Base-by-base conservation (phyloP, 1,284 basidiomycete species). In the Ustilago bromivora region DNA sequence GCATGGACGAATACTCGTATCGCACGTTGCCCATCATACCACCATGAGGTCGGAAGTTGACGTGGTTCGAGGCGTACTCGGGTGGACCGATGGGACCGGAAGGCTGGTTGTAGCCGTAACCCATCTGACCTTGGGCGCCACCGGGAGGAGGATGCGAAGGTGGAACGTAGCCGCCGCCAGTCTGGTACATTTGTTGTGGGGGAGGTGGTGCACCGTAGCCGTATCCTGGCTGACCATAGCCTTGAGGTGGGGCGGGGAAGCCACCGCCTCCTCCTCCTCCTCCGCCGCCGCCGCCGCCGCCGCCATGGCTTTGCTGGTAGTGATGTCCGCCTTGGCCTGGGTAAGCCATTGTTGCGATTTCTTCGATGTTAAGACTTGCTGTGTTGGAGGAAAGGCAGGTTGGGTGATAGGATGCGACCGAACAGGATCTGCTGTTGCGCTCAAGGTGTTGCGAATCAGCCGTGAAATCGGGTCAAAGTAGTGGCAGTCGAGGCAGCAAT, bases 1-100 rank as follows among this genome's bases (percentile, higher is more conserved):
- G 69, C 83, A 85, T 85, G 54, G 66, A 71, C 35, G 82, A 84
- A 68, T 85, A 85, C 69, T 85, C 79, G 72, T 78, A 85, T 7
- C 66, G 76, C 75, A 69, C 61, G 58, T 81, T 76, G 51, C 75
- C 79, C 63, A 80, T 79, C 80, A 81, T 81, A 17, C 78, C 74
- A 35, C 82, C 83, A 40, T 81, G 79, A 11, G 84, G 84, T 36
- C 77, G 58, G 51, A 66, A 81, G 60, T 84, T 74, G 61, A 84
- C 78, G 12, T 70, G 52, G 47, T 66, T 68, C 35, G 72, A 47
- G 28, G 81, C 76, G 59, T 85, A 85, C 63, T 66, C 79, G 8
- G 82, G 72, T 17, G 82, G 83, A 11, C 79, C 83, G 11, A 78
- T 57, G 23, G 71, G 72, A n/a, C 80, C 77, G 3, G 61, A 61